Base-by-base conservation (phyloP, 768 basidiomycete species). In the Xerocomellus amylosporus region DNA sequence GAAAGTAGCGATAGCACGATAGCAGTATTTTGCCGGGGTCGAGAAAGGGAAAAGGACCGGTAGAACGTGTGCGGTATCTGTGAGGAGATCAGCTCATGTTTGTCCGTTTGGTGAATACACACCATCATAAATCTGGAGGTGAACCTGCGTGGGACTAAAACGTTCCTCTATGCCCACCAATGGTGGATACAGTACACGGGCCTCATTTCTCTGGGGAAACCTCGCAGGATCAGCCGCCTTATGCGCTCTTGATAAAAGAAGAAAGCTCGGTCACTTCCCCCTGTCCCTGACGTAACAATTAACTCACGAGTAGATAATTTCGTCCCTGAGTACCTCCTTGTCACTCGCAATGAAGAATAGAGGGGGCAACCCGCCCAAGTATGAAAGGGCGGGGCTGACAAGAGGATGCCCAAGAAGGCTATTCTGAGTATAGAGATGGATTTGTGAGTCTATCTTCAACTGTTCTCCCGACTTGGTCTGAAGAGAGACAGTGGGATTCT, bases 81-180 rank as follows among this genome's bases (percentile, higher is more conserved):
- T 4, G 54, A 19, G 39, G 3, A 28, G 15, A 30, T 58, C 19
- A 56, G 41, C 14, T 17, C 5, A 37, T 51, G 54, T 53, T 61
- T 61, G 9, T 43, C 22, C 15, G 14, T 64, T 68, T 12, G 65
- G 55, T 44, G 52, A 61, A 41, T 41, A 37, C 54, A 26, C 26
- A 80, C 91, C 93, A 65, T 98, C 94, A 65, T 93, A 97, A 1
- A 97, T 84, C 69, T 98, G 94, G 12, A 98, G 75, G 73, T 98
- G 94, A 17, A 96, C 93, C 52, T 86, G 78, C 1, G 94, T 93
- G 2, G 88, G 76, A n/a, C 70, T 66, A 59, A 73, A 71, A 12
- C 76, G 75, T 15, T 70, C 61, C 64, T 84, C 85, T 56, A 87
- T 84, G 12, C 75, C 80, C 8, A 74, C 64, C 22, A 88, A 66